Evolutionary conservation across 164 flowering plant genomes (phyloP), one percentile per base, ranked within the genome.

Genomic region (Vitis rupestris): DNA sequence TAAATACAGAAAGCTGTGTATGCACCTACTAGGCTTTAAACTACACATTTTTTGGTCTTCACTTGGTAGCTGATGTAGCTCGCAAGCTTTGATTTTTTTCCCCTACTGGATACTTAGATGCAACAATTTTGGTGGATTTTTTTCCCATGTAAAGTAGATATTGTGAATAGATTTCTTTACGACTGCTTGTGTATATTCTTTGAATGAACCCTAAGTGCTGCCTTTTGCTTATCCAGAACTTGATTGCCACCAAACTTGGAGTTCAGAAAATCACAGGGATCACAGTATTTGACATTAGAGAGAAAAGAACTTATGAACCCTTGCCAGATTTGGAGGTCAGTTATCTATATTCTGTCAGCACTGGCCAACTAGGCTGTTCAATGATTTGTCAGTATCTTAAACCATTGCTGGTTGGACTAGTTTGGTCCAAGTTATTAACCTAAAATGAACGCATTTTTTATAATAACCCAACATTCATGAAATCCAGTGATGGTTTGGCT

Each of bases 201-300:
- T 50, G 54, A 58, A 53, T 67, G 16, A 61, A 53, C 9, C 9
- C 52, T 15, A 52, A 8, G 54, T 67, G 57, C 50, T 57, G 65
- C 56, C 53, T 74, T 37, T 65, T 77, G 66, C 49, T 74, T 67
- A 8, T 80, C 83, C 90, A 93, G 99, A 89, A 85, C 70, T 84
- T 96, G 77, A 86, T 96, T 75, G 97, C 98, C 65, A 83, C 87
- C 1, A 89, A 83, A 79, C 87, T 82, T 52, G 99, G 98, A 60
- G 86, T 90, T 60, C 98, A 91, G 82, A 93, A 79, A 79, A 89
- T 96, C 64, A 78, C 90, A 3, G 98, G 98, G 70, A 86, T 96
- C 48, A 84, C 87, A 15, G 81, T 90, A 53, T 82, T 82, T 69
- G 92, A 93, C 83, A 76, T 71, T 10, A 75, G 71, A 55, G 97